A percentile compares a stretch with the other conserved stretches of the same genome.
Evolutionary conservation across 495 filamentous ascomycete species (phyloP).

Genomic region (Aspergillus bertholletiae): DNA sequence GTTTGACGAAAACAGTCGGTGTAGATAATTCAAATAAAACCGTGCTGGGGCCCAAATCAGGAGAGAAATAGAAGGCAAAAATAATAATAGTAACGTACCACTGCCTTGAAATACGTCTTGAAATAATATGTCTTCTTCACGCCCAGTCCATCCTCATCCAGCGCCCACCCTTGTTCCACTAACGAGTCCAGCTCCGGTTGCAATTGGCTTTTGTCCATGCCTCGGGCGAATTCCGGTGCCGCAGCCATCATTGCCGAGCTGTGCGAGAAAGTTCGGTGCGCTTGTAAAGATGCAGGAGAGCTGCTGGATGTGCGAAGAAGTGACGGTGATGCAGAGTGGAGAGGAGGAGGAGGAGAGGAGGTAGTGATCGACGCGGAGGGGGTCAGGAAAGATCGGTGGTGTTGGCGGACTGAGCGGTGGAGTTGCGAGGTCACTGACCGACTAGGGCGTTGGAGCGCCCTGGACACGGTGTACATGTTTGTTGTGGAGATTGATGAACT

Average conservation of each 20-base stretch:
- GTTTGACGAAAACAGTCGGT: too few species aligned
- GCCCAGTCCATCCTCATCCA: conserved; percentile 35
- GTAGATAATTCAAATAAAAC: too few species aligned
- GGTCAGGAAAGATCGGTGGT: neutral
- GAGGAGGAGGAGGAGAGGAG: too few species aligned
- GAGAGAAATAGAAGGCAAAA: neutral
- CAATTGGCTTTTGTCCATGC: conserved; percentile 28
- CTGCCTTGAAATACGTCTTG: conserved; percentile 42
- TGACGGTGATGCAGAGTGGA: neutral
- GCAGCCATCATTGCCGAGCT: conserved; percentile 21
- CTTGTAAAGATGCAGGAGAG: neutral
- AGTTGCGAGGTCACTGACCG: too few species aligned
- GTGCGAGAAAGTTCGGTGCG: neutral
- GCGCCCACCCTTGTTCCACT: conserved; percentile 32
- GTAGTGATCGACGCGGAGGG: neutral
- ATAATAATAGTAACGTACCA: too few species aligned
- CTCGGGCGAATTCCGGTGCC: conserved; percentile 31
- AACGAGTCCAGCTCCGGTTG: conserved; percentile 21
- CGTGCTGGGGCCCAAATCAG: too few species aligned
- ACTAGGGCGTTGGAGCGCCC: too few species aligned
- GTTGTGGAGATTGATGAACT: too few species aligned
- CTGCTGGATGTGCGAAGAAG: neutral
- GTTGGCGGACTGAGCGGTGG: neutral
- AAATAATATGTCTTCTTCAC: conserved; percentile 46
- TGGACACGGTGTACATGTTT: too few species aligned